Evolutionary conservation across 202 grass and related monocot genomes (phyloP), one percentile per base, ranked within the genome.

Genomic region (Brachypodium distachyon): DNA sequence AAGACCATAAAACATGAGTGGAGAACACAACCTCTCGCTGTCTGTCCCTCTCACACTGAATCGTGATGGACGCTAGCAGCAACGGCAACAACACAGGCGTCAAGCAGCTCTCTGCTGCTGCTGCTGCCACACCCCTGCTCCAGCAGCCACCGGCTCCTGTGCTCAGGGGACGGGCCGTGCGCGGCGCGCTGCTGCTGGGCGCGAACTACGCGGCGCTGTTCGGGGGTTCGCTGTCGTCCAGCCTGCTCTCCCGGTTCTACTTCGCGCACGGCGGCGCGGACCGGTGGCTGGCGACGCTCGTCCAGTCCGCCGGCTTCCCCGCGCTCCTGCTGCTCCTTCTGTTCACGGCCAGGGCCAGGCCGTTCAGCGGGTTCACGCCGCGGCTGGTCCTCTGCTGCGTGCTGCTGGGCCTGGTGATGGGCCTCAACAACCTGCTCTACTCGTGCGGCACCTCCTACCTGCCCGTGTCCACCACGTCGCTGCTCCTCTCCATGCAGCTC

Each of bases 291-390:
- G 82, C 89, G 12, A 99, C 92, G 25, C 86, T 95, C 50, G 92
- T 99, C 64, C 96, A 99, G 87, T 95, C 96, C 5, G 87, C 69
- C 9, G 96, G 96, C 18, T 99, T 99, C 59, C 92, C 96, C 0
- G 50, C 25, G 64, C n/a, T 97, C 23, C 84, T 99, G 17, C 59
- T 99, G 6, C 12, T 90, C 16, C 64, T 66, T 6, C 76, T 89
- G 58, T 13, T 78, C 53, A 92, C 89, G 66, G 66, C 87, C 56
- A n/a, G n/a, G n/a, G n/a, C n/a, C n/a, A n/a, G 54, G 58, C 8
- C 70, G 85, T 16, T 42, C 65, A 0, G 47, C 80, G 0, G 2
- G n/a, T n/a, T 42, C 28, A 55, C 60, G 32, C 87, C 84, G 14
- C 81, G 70, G 5, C 85, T 89, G 33, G 94, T 98, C 83, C 80